Evolutionary conservation across 768 basidiomycete species (phyloP).

Genomic region (Lentinula sp.): DNA sequence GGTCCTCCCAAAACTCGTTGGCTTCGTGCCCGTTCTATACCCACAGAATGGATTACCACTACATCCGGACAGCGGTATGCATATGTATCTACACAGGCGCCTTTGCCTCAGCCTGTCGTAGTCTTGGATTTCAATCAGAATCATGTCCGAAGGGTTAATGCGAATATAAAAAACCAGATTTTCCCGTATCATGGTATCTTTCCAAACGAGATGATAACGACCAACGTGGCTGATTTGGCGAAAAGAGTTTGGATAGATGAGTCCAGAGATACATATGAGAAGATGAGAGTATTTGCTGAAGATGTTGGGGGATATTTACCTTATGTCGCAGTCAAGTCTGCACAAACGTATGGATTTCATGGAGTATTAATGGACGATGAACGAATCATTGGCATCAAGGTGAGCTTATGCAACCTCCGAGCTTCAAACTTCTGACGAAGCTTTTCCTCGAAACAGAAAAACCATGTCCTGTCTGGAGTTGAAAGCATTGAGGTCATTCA

Average conservation of each 20-base stretch:
- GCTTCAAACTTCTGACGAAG: not conserved
- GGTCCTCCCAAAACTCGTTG: slow-evolving; percentile 5
- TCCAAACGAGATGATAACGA: not conserved
- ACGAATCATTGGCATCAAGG: slow-evolving; percentile 3
- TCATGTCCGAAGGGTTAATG: not conserved
- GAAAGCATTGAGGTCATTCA: slow-evolving; percentile 6
- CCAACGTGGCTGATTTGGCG: not conserved
- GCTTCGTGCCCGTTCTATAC: slow-evolving; percentile 1
- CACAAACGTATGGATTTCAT: not conserved
- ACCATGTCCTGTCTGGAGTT: not conserved
- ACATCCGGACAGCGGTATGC: slow-evolving; percentile 7
- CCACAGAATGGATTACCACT: slow-evolving; percentile 6
- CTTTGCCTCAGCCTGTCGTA: not conserved
- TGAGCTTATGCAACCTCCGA: not conserved
- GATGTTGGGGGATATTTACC: slow-evolving; percentile 5
- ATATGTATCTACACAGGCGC: not conserved
- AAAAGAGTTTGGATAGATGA: too few relatives aligned
- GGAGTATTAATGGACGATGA: slow-evolving; percentile 7
- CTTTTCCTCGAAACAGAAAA: not conserved
- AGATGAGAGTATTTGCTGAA: slow-evolving; percentile 2
- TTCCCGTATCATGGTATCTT: not conserved
- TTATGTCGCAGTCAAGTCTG: not conserved
- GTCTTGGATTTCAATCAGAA: slow-evolving; percentile 6
- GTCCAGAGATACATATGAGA: not conserved
- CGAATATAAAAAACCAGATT: not conserved